Evolutionary conservation across 768 basidiomycete species (phyloP).

Genomic region (Mrakia blollopis): DNA sequence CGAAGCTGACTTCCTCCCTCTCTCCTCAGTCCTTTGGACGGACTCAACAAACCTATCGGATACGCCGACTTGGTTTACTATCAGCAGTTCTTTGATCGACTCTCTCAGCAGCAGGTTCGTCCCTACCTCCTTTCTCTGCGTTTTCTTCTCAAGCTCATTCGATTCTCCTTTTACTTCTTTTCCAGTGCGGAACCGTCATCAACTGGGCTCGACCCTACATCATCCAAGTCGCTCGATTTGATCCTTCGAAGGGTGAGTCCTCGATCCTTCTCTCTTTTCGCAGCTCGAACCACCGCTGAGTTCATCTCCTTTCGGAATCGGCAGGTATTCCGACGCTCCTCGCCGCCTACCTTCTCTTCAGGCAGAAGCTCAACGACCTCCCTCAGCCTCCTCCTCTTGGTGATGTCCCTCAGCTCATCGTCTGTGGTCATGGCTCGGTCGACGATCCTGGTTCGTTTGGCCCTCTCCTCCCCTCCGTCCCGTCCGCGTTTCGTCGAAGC

Average conservation of each 20-base stretch:
- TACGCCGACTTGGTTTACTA: constrained; percentile 38
- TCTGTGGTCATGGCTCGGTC: constrained; percentile 36
- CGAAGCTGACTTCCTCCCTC: constrained; percentile 1
- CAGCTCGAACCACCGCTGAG: constrained; percentile 47
- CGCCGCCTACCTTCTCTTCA: constrained; percentile 80
- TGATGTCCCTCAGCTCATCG: constrained; percentile 44
- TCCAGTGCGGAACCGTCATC: constrained; percentile 38
- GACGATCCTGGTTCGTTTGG: constrained; percentile 20
- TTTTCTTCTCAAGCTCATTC: background rate
- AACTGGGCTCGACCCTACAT: constrained; percentile 66
- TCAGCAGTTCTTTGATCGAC: constrained; percentile 40
- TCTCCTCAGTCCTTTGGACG: constrained; percentile 62
- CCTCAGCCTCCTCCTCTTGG: background rate
- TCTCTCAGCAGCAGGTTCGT: constrained; percentile 38
- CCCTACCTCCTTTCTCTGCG: no score
- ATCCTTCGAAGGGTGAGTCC: constrained; percentile 65
- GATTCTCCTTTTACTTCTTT: background rate
- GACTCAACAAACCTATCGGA: constrained; percentile 80
- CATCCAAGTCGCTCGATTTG: constrained; percentile 89
- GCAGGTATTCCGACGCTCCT: constrained; percentile 43
- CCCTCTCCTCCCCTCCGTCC: background rate
- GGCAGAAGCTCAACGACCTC: constrained; percentile 52
- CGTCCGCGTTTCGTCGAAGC: background rate
- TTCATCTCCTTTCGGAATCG: background rate
- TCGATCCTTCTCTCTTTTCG: constrained; percentile 36